These are phyloP conservation scores for Nitzschia palea DNA, from an alignment of 108 stramenopile species.

Conservation along the genomic window DNA sequence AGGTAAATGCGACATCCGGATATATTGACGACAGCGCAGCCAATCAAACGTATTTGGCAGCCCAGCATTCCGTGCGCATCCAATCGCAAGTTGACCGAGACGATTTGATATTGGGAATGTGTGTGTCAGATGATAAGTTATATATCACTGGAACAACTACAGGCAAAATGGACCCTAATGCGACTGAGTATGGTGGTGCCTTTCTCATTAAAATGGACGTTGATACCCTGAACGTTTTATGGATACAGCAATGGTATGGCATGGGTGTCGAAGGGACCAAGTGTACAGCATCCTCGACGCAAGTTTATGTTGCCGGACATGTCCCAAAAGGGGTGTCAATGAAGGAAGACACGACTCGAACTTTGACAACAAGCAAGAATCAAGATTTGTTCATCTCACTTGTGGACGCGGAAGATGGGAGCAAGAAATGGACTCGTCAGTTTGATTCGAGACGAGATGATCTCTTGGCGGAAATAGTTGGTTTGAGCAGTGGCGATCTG, in stretches of 20 bases:
- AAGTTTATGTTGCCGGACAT: conserved; percentile 8
- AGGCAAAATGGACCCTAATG: background rate
- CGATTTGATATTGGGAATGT: conserved; percentile 10
- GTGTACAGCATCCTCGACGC: background rate
- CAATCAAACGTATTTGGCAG: background rate
- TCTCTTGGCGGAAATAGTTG: background rate
- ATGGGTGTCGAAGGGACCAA: background rate
- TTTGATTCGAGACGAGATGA: conserved; percentile 18
- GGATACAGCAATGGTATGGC: conserved; percentile 13
- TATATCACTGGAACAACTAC: conserved; percentile 21
- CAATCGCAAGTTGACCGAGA: conserved; percentile 11
- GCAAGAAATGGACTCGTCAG: conserved; percentile 3
- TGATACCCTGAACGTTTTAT: conserved; percentile 1
- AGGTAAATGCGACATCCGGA: conserved; percentile 5
- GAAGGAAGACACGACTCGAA: background rate
- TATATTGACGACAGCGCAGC: background rate
- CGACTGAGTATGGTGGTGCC: conserved; percentile 8
- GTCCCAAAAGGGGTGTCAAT: conserved; percentile 7
- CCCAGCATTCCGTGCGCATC: conserved; percentile 5
- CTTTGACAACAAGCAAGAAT: background rate
- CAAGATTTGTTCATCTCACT: conserved; percentile 17
- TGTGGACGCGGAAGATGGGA: conserved; percentile 7
- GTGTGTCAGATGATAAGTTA: conserved; percentile 12
- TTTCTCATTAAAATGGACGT: conserved; percentile 20
- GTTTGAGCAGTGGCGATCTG: background rate